Evolutionary conservation across 1,284 basidiomycete genomes (phyloP).

Genomic region (Peniophora sp.): DNA sequence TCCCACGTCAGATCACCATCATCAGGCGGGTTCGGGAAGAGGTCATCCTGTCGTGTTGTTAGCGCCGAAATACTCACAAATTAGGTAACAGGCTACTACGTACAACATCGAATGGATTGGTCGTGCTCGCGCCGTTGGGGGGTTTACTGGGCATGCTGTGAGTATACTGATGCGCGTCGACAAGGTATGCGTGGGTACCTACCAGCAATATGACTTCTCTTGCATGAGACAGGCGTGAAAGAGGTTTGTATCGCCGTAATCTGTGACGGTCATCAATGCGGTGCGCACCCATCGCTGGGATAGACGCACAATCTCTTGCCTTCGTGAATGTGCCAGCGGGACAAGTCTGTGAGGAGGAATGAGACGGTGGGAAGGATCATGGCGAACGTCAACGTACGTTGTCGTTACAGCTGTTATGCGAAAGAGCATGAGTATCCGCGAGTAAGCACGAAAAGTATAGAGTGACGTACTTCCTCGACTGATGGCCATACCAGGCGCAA

Average conservation of each 20-base stretch:
- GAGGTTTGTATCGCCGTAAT: slow-evolving; percentile 3
- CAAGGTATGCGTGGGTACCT: background rate
- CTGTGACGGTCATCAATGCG: background rate
- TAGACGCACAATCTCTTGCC: background rate
- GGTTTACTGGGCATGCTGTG: background rate
- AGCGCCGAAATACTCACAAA: too few relatives aligned
- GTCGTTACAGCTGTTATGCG: too few relatives aligned
- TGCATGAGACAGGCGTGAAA: slow-evolving; percentile 6
- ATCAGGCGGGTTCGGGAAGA: slow-evolving; percentile 6
- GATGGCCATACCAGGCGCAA: slow-evolving; percentile 3
- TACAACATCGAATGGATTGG: slow-evolving; percentile 3
- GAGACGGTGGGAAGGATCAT: too few relatives aligned
- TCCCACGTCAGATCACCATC: slow-evolving; percentile 5
- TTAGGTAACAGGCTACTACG: background rate
- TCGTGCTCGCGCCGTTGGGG: background rate
- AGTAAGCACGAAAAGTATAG: too few relatives aligned
- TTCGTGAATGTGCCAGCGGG: too few relatives aligned
- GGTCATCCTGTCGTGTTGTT: slow-evolving; percentile 6
- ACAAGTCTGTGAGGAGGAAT: too few relatives aligned
- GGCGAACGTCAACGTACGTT: too few relatives aligned
- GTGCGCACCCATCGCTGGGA: background rate
- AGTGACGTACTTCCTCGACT: too few relatives aligned
- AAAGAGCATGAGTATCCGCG: too few relatives aligned
- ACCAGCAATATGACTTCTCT: slow-evolving; percentile 5
- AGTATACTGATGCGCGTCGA: background rate